phyloP scores from a whole-genome alignment of 2,329 filamentous ascomycete species.

The Paracorniculantispora psalliotae region DNA sequence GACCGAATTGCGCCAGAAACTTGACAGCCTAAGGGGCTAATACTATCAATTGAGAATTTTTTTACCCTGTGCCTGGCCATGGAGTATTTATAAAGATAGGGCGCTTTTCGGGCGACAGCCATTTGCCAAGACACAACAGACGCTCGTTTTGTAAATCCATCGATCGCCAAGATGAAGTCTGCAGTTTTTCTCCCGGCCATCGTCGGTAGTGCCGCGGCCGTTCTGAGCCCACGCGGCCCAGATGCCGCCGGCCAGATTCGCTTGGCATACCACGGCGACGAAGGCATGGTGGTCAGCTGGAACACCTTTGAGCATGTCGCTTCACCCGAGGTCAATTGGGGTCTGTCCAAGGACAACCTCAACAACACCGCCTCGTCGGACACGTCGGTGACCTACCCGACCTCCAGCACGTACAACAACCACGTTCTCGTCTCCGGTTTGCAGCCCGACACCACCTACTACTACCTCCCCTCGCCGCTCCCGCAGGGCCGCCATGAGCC shows the following conservation, averaged over 20 bases:
- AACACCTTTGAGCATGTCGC: constrained; percentile 27
- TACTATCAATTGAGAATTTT: background rate
- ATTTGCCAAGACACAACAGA: background rate
- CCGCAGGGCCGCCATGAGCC: background rate
- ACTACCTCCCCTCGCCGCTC: constrained; percentile 4
- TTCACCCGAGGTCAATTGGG: constrained; percentile 26
- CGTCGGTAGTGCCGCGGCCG: background rate
- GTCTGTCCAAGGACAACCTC: constrained; percentile 20
- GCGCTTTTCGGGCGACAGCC: no score
- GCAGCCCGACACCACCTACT: constrained; percentile 8
- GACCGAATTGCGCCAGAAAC: background rate
- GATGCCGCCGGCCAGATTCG: constrained; percentile 4
- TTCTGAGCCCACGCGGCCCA: background rate
- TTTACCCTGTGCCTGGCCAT: background rate
- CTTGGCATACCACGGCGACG: background rate
- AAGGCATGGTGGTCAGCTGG: constrained; percentile 26
- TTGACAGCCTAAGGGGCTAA: background rate
- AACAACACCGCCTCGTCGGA: constrained; percentile 20
- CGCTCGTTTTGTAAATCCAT: background rate
- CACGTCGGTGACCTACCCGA: constrained; percentile 26
- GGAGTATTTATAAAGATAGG: background rate
- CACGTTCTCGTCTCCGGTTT: constrained; percentile 13
- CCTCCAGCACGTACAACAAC: constrained; percentile 29
- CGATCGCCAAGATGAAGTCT: background rate
- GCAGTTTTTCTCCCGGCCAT: background rate